Evolutionary conservation across 2,329 filamentous ascomycete genomes (phyloP).

Genomic region (Ophiostoma sp.): DNA sequence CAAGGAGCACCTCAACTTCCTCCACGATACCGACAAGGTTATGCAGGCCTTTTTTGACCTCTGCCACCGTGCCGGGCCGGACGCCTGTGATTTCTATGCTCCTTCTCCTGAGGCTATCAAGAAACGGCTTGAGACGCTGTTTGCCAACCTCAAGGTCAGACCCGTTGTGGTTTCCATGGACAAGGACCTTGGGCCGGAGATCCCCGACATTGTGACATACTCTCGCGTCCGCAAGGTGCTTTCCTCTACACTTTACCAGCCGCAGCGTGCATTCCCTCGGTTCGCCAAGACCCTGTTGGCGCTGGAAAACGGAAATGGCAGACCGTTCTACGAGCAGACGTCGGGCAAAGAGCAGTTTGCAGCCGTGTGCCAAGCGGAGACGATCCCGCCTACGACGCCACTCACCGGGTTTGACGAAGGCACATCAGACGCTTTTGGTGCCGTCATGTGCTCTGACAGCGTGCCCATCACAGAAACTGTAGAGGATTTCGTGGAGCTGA

Average conservation of each 20-base stretch:
- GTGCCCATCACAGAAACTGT: slow-evolving; percentile 37
- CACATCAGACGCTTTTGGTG: slow-evolving; percentile 46
- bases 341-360: slow-evolving; percentile 25
- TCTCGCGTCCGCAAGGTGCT: slow-evolving; percentile 48
- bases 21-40: slow-evolving; percentile 56
- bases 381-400: slow-evolving; percentile 38
- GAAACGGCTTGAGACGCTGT: slow-evolving; percentile 42
- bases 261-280: slow-evolving; percentile 43
- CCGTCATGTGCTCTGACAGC: slow-evolving; percentile 49
- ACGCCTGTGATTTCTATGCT: slow-evolving; percentile 48
- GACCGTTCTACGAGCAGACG: slow-evolving; percentile 43
- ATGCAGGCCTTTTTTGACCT: slow-evolving; percentile 54
- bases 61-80: slow-evolving; percentile 54
- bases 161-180: slow-evolving; percentile 46
- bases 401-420: slow-evolving; percentile 36
- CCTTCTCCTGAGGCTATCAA: slow-evolving; percentile 42
- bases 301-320: slow-evolving; percentile 47
- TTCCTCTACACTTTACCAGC: slow-evolving; percentile 47
- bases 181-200: slow-evolving; percentile 37
- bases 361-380: slow-evolving; percentile 37
- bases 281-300: slow-evolving; percentile 47
- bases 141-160: slow-evolving; percentile 43
- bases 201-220: slow-evolving; percentile 54
- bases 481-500: slow-evolving; percentile 39
- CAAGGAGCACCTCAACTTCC: slow-evolving; percentile 47